Evolutionary conservation across 345 rosid genomes (phyloP), one percentile per base, ranked within the genome.

Genomic region (Eucalyptus marginata): DNA sequence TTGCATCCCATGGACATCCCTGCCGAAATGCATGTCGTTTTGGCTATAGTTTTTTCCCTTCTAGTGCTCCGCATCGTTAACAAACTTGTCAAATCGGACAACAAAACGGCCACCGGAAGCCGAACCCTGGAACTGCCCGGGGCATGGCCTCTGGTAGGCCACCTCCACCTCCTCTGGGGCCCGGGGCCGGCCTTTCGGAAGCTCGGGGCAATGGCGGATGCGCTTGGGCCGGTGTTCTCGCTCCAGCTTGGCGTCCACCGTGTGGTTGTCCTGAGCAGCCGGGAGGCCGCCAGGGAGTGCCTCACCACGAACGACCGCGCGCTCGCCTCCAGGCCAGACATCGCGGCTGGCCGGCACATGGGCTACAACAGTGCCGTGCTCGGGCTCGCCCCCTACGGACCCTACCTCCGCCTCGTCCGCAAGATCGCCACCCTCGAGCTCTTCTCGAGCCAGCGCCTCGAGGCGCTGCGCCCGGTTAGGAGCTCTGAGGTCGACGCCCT

Each of bases 111-210:
- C 47, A 2, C 27, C 46, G 46, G 83, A 36, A 88, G 51, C 36
- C 31, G 5, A 36, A 79, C 89, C 22, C 91, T 29, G 5, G 79
- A 87, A 68, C 89, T 84, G 66, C n/a, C 8, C 8, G 76, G 89
- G 22, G 50, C 89, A 8, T 87, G 83, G 91, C 91, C 91, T 24
- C 43, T 90, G 17, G 66, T 90, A 40, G 91, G 91, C n/a, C 91
- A 90, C 71, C 91, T 90, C 86, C 91, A 87, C 81, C 89, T 83
- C n/a, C 87, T 90, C 4, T 40, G 56, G 84, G 87, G 87, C 25
- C 51, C 64, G 5, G 86, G 64, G 8, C 91, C 91, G 5, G 59
- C 68, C 29, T 83, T 49, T 68, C 56, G 84, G 56, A 84, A 79
- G 66, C 86, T 90, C 4, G 89, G 50, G 29, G 83, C 83, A 46